These are phyloP conservation scores for Xylaria acuta DNA, from an alignment of 495 filamentous ascomycete species.

Conservation along the genomic window DNA sequence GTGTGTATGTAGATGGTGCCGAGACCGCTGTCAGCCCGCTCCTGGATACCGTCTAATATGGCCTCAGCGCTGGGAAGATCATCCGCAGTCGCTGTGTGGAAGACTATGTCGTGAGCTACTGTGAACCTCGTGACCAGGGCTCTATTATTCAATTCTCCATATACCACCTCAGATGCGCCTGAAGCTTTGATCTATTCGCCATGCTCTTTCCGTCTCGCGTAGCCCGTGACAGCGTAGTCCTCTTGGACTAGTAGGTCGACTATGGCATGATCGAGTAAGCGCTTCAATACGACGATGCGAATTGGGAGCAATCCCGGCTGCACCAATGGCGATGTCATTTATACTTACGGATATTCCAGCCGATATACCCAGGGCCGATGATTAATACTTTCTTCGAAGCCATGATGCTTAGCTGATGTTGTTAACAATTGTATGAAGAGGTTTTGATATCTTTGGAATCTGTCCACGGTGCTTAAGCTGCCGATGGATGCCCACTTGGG, in stretches of 20 bases:
- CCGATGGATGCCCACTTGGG: not conserved
- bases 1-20: conserved; percentile 51
- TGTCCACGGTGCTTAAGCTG: not conserved
- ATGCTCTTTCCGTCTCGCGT: conserved; percentile 40
- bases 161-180: conserved; percentile 34
- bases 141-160: conserved; percentile 32
- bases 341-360: conserved; percentile 38
- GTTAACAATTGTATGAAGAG: conserved; percentile 2
- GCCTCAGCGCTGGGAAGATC: conserved; percentile 44
- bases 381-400: conserved; percentile 43
- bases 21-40: conserved; percentile 37
- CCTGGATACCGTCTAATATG: conserved; percentile 42
- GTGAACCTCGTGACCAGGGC: conserved; percentile 32
- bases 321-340: not conserved
- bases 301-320: not conserved
- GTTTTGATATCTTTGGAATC: not conserved
- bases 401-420: conserved; percentile 10
- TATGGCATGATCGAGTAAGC: not conserved
- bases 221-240: conserved; percentile 42
- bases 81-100: conserved; percentile 50
- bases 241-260: conserved; percentile 44
- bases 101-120: conserved; percentile 39
- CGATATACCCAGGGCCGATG: conserved; percentile 51
- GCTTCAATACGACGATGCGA: not conserved
- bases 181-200: conserved; percentile 32